Conservation (phyloP, 768 basidiomycete genomes). For the Boletus barrowsii region DNA sequence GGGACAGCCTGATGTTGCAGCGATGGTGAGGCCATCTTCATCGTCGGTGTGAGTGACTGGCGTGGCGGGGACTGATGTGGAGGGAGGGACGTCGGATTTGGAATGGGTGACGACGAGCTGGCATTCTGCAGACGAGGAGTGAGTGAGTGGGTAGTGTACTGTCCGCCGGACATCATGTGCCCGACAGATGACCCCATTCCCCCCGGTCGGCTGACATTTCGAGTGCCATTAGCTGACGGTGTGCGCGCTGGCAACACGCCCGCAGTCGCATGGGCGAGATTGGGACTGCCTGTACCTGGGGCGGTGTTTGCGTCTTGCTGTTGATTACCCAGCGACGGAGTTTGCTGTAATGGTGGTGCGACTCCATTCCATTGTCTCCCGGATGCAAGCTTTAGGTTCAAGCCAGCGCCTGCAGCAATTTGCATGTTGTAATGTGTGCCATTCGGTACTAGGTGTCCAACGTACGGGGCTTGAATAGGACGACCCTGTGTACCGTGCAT, state of each 20-base stretch:
- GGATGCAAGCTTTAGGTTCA: constrained; percentile 37
- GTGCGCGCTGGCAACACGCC: constrained; percentile 41
- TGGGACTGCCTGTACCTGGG: constrained; percentile 37
- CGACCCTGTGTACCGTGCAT: constrained; percentile 35
- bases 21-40: constrained; percentile 54
- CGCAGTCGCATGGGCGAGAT: constrained; percentile 32
- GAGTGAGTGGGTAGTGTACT: constrained; percentile 40
- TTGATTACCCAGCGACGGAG: constrained; percentile 20
- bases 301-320: constrained; percentile 22
- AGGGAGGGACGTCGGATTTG: constrained; percentile 37
- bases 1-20: constrained; percentile 52
- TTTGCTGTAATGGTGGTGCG: constrained; percentile 22
- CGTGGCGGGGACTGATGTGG: constrained; percentile 48
- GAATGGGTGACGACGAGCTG: constrained; percentile 46
- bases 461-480: constrained; percentile 34
- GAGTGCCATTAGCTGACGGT: constrained; percentile 58
- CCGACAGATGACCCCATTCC: constrained; percentile 19
- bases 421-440: constrained; percentile 32
- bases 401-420: constrained; percentile 20
- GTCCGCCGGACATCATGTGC: constrained; percentile 38
- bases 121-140: constrained; percentile 50
- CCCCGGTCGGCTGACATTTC: constrained; percentile 37
- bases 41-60: constrained; percentile 46
- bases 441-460: constrained; percentile 29
- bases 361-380: constrained; percentile 40